Evolutionary conservation across 1,284 basidiomycete genomes (phyloP), one percentile per base, ranked within the genome.

Genomic region (Ceratobasidium sp.): DNA sequence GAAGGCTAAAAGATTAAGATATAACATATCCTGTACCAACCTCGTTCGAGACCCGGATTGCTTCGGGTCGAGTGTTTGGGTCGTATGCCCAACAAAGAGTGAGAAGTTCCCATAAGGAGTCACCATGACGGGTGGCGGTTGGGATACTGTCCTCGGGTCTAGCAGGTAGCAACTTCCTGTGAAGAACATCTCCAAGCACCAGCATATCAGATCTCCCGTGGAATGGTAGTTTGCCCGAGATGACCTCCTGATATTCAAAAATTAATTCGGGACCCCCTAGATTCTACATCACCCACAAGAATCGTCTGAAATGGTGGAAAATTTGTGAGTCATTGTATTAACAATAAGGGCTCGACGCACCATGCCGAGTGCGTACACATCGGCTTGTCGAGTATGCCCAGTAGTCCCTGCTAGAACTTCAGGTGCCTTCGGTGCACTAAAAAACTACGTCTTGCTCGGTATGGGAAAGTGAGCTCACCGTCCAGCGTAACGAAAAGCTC

Each of bases 311-410:
- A 3, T 36, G 7, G 19, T 15, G 19, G 6, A 17, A 22, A 50
- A 22, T 33, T 29, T 19, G 17, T 54, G 53, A 54, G 14, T 27
- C 24, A 27, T 15, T 54, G 8, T 33, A 53, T 31, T 17, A 17
- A 6, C 17, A 6, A n/a, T 51, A 4, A 8, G 22, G 36, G n/a
- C 14, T 31, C 3, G 22, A 51, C 64, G 24, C 29, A 66, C 64
- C 64, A 66, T 66, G 11, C 64, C 64, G 14, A 66, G 33, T 15
- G 64, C 64, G 41, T 66, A 66, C 17, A 66, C 64, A 22, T 66
- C 64, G 7, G 48, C 24, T 24, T 53, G 11, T 4, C 3, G 1
- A 7, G 22, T 63, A 14, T 14, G 56, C 11, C 15, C 14, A 2
- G 27, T 29, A 5, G 19, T 27, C 11, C 29, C 29, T 24, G 45